Base-by-base conservation (phyloP, 129 eudicot species). In the Flaveria trinervia region DNA sequence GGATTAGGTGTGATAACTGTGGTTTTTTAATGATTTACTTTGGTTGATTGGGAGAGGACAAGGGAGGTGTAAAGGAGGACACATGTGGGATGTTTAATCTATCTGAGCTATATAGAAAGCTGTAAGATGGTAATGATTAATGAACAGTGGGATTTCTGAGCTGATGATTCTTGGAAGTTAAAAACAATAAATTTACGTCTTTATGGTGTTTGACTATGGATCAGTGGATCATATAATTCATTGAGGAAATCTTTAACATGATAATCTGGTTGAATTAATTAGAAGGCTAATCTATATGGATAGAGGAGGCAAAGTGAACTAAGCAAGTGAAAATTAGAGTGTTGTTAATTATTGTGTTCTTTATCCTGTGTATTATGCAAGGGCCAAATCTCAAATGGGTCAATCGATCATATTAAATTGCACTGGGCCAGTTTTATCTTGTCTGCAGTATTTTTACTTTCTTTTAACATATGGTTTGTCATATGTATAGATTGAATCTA, bases 401-500 rank as follows among this genome's bases (percentile, higher is more conserved):
- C 18, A 18, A 28, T 10, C 7, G 50, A 18, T 45, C 36, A 46
- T 52, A 22, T 36, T 15, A 65, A 64, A 49, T 18, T 64, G 41
- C 49, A 50, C 36, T 7, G 70, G 20, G 65, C 54, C 13, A 30
- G 73, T 67, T 10, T 41, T 66, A 20, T 67, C 28, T 49, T 7
- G n/a, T 18, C 25, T 48, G 44, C 17, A 9, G 54, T 36, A 48
- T 51, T 67, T 67, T 41, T 77, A 41, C 39, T 43, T 30, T 9
- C 10, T 25, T 2, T 54, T 80, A 66, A 71, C 68, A 20, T 23
- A 22, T 41, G 46, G 22, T 64, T 30, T 64, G 69, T 30, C 22
- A 14, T 64, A 30, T 64, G 69, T 82, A 73, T 65, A 92, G 98
- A 87, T 92, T 45, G 98, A 92, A 71, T 79, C 89, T 28, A 83